Evolutionary conservation across 2,329 filamentous ascomycete species (phyloP).

Genomic region (Macrophomina pseudophaseolina): DNA sequence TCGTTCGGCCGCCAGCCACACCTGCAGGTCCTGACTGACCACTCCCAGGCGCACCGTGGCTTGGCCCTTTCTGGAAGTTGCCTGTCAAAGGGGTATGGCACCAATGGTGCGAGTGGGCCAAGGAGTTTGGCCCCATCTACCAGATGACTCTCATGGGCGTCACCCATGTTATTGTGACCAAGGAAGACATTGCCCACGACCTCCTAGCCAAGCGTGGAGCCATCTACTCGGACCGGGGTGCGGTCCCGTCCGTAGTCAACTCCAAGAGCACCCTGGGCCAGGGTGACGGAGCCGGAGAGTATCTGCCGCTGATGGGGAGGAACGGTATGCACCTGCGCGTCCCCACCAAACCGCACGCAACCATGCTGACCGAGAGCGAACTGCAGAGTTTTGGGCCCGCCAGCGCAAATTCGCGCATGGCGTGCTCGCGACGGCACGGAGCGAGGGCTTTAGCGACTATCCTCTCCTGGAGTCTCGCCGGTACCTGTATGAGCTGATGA

Average conservation of each 20-base stretch:
- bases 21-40: neutral
- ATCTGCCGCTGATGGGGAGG: constrained; percentile 22
- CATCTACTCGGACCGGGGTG: constrained; percentile 15
- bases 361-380: neutral
- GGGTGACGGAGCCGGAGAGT: constrained; percentile 8
- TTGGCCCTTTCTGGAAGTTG: constrained; percentile 24
- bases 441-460: constrained; percentile 1
- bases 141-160: constrained; percentile 18
- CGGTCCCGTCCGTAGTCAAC: neutral
- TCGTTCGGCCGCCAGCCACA: neutral
- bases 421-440: constrained; percentile 5
- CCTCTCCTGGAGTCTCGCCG: constrained; percentile 21
- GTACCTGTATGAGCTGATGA: constrained; percentile 17
- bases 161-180: constrained; percentile 23
- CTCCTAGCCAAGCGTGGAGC: constrained; percentile 6
- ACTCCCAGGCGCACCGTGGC: neutral
- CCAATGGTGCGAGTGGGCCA: constrained; percentile 21
- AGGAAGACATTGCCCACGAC: constrained; percentile 26
- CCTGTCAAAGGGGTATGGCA: constrained; percentile 7
- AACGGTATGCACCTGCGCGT: neutral
- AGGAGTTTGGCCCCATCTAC: constrained; percentile 22
- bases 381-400: constrained; percentile 21
- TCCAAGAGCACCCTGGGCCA: constrained; percentile 9
- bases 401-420: constrained; percentile 24
- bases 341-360: no score